Evolutionary conservation across 306 rosid species (phyloP).

Genomic region (Medicago lupulina): DNA sequence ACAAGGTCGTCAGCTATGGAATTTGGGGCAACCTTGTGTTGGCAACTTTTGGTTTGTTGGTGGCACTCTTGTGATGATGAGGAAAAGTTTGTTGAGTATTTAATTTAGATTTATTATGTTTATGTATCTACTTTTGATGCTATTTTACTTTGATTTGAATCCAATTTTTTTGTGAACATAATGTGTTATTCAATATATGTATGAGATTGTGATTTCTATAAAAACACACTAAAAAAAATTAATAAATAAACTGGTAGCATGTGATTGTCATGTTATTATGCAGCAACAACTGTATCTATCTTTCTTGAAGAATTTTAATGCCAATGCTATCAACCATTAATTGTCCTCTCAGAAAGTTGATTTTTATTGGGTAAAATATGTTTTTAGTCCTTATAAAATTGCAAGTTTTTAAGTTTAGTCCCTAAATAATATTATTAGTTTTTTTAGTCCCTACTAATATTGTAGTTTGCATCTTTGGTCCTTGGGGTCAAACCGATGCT

Average conservation of each 20-base stretch:
- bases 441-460: too few relatives aligned
- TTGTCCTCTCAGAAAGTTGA: neutral
- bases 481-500: too few relatives aligned
- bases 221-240: conserved; percentile 1
- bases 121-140: conserved; percentile 55
- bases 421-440: too few relatives aligned
- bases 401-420: too few relatives aligned
- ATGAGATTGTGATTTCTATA: conserved; percentile 51
- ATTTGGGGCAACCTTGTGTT: conserved; percentile 58
- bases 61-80: conserved; percentile 62
- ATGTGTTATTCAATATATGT: conserved; percentile 56
- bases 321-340: neutral
- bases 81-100: conserved; percentile 33
- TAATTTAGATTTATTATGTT: conserved; percentile 49
- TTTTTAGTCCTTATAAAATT: too few relatives aligned
- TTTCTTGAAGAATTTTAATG: conserved; percentile 25
- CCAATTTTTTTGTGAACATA: conserved; percentile 75
- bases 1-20: conserved; percentile 61
- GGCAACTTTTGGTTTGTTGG: conserved; percentile 60
- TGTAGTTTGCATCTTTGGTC: too few relatives aligned
- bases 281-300: conserved; percentile 34
- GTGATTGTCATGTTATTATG: conserved; percentile 33
- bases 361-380: too few relatives aligned
- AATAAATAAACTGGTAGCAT: conserved; percentile 33
- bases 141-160: conserved; percentile 57